These are phyloP conservation scores for Didymella segeticola DNA, from an alignment of 2,329 filamentous ascomycete species.

Conservation along the genomic window DNA sequence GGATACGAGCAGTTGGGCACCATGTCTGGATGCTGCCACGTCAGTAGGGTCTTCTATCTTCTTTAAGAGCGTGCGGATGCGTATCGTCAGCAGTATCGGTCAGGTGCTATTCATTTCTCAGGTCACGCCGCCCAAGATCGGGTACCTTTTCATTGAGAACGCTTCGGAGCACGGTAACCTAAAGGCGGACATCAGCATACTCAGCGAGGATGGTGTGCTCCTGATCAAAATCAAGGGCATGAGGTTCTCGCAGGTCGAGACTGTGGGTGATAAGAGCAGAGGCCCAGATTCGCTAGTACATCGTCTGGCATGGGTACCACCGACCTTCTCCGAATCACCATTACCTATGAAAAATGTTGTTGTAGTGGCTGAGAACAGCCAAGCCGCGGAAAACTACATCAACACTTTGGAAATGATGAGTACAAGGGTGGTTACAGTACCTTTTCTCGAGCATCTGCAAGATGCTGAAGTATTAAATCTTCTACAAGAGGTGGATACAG, in stretches of 20 bases:
- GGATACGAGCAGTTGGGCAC: slow-evolving; percentile 48
- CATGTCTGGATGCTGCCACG: slow-evolving; percentile 52
- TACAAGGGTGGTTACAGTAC: not conserved
- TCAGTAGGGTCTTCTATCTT: slow-evolving; percentile 54
- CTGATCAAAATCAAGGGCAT: slow-evolving; percentile 46
- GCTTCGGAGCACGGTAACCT: slow-evolving; percentile 30
- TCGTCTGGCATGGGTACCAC: slow-evolving; percentile 50
- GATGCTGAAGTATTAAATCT: not conserved
- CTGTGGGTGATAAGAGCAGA: slow-evolving; percentile 27
- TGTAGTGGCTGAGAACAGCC: slow-evolving; percentile 33
- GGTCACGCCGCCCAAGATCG: slow-evolving; percentile 39
- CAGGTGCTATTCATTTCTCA: slow-evolving; percentile 32
- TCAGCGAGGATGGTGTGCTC: slow-evolving; percentile 36
- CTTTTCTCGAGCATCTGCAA: slow-evolving; percentile 18
- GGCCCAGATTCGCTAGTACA: slow-evolving; percentile 46
- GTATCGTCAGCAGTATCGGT: slow-evolving; percentile 48
- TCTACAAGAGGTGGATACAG: slow-evolving; percentile 13
- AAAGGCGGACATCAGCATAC: slow-evolving; percentile 41
- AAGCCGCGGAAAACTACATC: slow-evolving; percentile 23
- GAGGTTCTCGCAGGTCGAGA: slow-evolving; percentile 53
- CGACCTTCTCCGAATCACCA: slow-evolving; percentile 41
- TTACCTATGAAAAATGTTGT: slow-evolving; percentile 32
- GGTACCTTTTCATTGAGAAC: slow-evolving; percentile 46
- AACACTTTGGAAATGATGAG: slow-evolving; percentile 21
- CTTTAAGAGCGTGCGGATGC: slow-evolving; percentile 46